Percentiles rank a stretch among this genome's conserved stretches.
Conservation (phyloP, 148 eudicot genomes). For the Gaultheria prostrata region DNA sequence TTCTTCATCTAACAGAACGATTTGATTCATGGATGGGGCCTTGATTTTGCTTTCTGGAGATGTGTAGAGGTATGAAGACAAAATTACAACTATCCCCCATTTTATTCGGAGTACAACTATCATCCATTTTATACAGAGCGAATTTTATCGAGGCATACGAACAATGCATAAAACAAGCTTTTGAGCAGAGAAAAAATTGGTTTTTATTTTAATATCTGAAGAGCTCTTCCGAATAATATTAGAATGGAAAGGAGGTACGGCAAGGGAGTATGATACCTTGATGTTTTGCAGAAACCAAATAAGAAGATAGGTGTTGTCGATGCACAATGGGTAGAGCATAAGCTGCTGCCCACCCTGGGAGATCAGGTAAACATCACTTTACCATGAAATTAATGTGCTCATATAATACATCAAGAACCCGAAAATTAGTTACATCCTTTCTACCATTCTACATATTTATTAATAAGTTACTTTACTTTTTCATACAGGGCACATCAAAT, state of each 20-base stretch:
- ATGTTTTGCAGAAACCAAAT: constrained; percentile 14
- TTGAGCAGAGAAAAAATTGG: not conserved
- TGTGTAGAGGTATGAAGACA: constrained; percentile 21
- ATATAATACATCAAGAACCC: not conserved
- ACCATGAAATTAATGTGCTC: not conserved
- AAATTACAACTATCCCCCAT: not conserved
- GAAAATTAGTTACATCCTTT: not conserved
- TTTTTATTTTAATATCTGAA: not conserved
- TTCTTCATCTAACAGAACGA: constrained; percentile 21
- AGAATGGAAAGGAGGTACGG: not conserved
- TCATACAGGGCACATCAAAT: not conserved
- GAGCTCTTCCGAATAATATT: not conserved
- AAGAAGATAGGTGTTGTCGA: constrained; percentile 24
- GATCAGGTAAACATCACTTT: constrained; percentile 10
- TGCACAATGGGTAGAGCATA: constrained; percentile 26
- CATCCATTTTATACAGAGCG: not conserved
- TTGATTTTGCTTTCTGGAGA: constrained; percentile 24
- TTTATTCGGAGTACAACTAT: not conserved
- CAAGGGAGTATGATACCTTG: not conserved
- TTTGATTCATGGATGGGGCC: constrained; percentile 30
- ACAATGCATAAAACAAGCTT: not conserved
- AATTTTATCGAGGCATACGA: not conserved
- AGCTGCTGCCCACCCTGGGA: constrained; percentile 23
- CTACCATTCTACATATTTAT: not conserved
- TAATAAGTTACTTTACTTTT: not conserved